Percentiles rank a stretch among this genome's conserved stretches.
phyloP scores from a whole-genome alignment of 345 rosid species.

The Hevea brasiliensis region DNA sequence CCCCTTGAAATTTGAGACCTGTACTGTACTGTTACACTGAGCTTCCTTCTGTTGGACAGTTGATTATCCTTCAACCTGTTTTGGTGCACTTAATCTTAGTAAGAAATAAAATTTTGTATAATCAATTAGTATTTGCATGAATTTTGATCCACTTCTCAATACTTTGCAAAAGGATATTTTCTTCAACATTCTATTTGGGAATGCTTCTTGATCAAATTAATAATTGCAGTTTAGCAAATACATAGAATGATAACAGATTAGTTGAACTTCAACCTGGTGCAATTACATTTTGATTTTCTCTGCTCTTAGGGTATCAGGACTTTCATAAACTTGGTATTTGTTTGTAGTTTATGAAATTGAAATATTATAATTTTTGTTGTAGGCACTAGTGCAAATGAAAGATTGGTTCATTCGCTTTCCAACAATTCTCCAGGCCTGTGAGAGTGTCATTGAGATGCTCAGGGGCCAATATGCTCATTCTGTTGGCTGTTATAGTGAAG shows the following conservation, averaged over 20 bases:
- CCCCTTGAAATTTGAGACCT: not conserved
- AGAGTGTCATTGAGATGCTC: constrained; percentile 91
- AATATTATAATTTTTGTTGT: constrained; percentile 21
- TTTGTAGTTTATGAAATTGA: constrained; percentile 1
- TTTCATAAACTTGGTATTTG: not conserved
- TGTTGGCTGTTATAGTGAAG: constrained; percentile 91
- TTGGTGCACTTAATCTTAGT: not conserved
- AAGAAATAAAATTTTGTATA: not conserved
- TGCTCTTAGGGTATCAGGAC: constrained; percentile 4
- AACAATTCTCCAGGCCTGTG: constrained; percentile 86
- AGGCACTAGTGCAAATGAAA: constrained; percentile 93
- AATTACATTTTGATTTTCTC: too few relatives aligned
- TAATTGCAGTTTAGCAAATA: not conserved
- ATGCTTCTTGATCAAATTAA: not conserved
- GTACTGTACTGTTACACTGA: not conserved
- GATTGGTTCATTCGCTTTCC: constrained; percentile 86
- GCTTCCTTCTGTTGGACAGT: constrained; percentile 1
- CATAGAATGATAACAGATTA: not conserved
- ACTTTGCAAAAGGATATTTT: not conserved
- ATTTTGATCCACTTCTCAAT: not conserved
- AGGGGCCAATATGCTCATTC: constrained; percentile 97
- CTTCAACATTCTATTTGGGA: not conserved
- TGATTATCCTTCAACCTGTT: not conserved
- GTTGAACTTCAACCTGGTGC: not conserved
- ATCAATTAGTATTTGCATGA: not conserved